A percentile compares a stretch with the other conserved stretches of the same genome.
phyloP scores from a whole-genome alignment of 208 protist genomes.

The Vickermania spadyakhi region DNA sequence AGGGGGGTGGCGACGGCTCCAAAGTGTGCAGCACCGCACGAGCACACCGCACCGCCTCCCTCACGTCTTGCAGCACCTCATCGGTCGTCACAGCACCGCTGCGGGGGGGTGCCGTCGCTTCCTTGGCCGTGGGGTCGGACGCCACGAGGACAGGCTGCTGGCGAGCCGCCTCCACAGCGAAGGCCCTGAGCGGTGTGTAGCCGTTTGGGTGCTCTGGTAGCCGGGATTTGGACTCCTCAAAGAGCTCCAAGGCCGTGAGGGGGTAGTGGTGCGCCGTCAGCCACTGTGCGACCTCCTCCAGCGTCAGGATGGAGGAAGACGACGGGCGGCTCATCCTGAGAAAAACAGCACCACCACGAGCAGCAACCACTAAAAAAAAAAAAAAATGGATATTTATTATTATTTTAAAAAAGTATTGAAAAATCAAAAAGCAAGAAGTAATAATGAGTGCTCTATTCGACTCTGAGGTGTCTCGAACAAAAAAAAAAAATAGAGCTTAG shows the following conservation, averaged over 20 bases:
- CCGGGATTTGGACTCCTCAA: conserved; percentile 14
- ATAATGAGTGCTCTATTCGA: no score
- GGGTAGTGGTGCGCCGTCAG: conserved; percentile 16
- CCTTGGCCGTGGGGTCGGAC: not conserved
- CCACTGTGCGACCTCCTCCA: conserved; percentile 22
- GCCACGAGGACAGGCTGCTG: no score
- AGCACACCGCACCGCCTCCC: not conserved
- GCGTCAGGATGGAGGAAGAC: not conserved
- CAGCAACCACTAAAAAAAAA: no score
- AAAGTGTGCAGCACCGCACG: not conserved
- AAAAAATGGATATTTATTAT: not conserved
- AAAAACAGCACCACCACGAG: no score
- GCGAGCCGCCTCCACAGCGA: not conserved
- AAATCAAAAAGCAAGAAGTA: no score
- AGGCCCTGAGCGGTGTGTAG: conserved; percentile 3
- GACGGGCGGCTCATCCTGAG: not conserved
- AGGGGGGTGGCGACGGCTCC: no score
- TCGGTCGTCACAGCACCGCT: not conserved
- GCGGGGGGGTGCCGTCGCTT: not conserved
- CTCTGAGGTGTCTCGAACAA: no score
- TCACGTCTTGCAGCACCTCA: not conserved
- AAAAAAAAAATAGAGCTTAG: no score
- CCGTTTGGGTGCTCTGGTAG: conserved; percentile 1
- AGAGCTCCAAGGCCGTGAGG: conserved; percentile 23
- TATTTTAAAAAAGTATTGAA: no score